phyloP scores from a whole-genome alignment of 441 rosid genomes.

The Populus trichocarpa region DNA sequence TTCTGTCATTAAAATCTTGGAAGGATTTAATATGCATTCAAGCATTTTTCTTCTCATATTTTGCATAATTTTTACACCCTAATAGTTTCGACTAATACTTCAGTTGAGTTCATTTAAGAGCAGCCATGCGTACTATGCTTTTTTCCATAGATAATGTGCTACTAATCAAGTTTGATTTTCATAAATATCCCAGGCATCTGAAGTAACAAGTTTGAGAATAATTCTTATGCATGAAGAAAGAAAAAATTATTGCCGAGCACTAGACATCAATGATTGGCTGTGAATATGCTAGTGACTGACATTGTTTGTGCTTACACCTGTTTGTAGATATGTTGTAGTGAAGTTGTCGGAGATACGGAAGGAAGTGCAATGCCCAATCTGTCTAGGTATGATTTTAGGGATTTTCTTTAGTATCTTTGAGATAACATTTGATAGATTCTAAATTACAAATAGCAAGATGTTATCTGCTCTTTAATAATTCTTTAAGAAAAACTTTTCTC shows the following conservation, averaged over 20 bases:
- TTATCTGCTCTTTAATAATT: not conserved
- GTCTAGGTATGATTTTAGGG: slow-evolving; percentile 49
- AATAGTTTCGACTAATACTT: not conserved
- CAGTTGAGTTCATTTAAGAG: not conserved
- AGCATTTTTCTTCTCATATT: not conserved
- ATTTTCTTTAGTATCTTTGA: slow-evolving; percentile 8
- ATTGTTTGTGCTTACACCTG: slow-evolving; percentile 11
- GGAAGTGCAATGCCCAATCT: slow-evolving; percentile 79
- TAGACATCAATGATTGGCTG: not conserved
- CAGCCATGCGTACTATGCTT: not conserved
- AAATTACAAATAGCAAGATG: not conserved
- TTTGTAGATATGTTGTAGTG: slow-evolving; percentile 47
- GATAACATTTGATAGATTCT: not conserved
- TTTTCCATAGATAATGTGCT: not conserved
- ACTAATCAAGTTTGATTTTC: not conserved
- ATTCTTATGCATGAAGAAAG: not conserved
- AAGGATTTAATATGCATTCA: not conserved
- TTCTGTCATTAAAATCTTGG: not conserved
- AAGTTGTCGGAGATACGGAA: slow-evolving; percentile 58
- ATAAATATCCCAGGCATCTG: not conserved
- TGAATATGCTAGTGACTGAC: slow-evolving; percentile 7
- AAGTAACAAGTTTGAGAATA: not conserved
- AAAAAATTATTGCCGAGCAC: slow-evolving; percentile 4
- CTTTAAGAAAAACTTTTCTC: not conserved
- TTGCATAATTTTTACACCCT: not conserved